Conservation (phyloP, 345 rosid species). For the Stellera chamaejasme region DNA sequence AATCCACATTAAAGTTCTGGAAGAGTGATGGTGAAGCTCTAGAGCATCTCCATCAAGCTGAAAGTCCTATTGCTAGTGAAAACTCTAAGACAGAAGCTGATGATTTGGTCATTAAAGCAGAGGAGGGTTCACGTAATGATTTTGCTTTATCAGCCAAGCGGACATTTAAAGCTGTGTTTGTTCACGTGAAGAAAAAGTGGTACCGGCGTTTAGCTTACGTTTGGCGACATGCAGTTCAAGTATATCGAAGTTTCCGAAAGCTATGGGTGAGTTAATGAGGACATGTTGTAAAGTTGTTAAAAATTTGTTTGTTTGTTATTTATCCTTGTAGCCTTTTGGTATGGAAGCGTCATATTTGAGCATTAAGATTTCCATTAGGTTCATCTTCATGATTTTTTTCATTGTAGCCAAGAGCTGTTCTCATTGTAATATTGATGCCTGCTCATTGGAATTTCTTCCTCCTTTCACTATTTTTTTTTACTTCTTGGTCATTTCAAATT, state of each 20-base stretch:
- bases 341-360: too few species aligned
- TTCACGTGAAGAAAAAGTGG: conserved; percentile 61
- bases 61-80: conserved; percentile 33
- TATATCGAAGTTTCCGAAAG: conserved; percentile 43
- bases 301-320: too few species aligned
- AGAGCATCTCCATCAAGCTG: conserved; percentile 47
- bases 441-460: conserved; percentile 6
- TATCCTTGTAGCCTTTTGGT: too few species aligned
- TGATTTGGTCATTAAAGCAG: conserved; percentile 32
- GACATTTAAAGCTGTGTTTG: conserved; percentile 59
- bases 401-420: too few species aligned
- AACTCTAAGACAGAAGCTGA: conserved; percentile 28
- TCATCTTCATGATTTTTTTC: too few species aligned
- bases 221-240: conserved; percentile 44
- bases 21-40: conserved; percentile 38
- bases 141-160: conserved; percentile 64
- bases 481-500: too few species aligned
- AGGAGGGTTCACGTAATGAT: conserved; percentile 44
- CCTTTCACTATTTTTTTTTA: background rate
- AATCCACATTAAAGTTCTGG: conserved; percentile 37
- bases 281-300: background rate
- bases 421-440: too few species aligned
- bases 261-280: conserved; percentile 59
- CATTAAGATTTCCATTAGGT: too few species aligned
- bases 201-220: conserved; percentile 62